Conservation (phyloP, 768 basidiomycete species). For the Clavaria fumosa region DNA sequence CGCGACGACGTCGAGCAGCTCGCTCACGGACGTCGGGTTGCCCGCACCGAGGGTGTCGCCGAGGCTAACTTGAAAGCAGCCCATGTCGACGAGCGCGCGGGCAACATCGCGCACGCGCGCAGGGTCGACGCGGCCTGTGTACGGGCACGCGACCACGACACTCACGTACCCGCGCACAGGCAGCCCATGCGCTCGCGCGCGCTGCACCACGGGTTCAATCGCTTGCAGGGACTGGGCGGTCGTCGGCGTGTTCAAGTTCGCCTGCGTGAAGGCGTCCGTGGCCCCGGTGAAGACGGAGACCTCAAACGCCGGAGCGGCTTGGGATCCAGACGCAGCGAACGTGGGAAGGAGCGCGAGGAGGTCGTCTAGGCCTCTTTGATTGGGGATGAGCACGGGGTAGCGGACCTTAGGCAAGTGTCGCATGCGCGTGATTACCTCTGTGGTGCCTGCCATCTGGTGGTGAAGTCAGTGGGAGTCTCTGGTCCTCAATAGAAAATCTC, state of each 20-base stretch:
- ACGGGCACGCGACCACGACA: slow-evolving; percentile 74
- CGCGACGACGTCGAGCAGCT: slow-evolving; percentile 58
- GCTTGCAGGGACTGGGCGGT: slow-evolving; percentile 53
- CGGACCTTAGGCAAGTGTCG: slow-evolving; percentile 37
- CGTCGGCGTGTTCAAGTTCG: slow-evolving; percentile 73
- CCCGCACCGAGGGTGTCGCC: slow-evolving; percentile 89
- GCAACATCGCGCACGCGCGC: slow-evolving; percentile 52
- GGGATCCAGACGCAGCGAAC: slow-evolving; percentile 12
- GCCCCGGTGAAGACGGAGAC: slow-evolving; percentile 84
- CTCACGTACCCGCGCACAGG: slow-evolving; percentile 78
- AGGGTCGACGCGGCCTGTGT: slow-evolving; percentile 61
- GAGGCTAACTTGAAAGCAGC: slow-evolving; percentile 85
- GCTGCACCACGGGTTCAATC: slow-evolving; percentile 42
- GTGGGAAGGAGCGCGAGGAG: slow-evolving; percentile 40
- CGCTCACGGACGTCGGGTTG: slow-evolving; percentile 48
- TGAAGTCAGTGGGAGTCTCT: not conserved
- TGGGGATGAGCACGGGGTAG: slow-evolving; percentile 73
- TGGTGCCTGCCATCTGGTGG: slow-evolving; percentile 72
- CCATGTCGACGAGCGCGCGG: slow-evolving; percentile 66
- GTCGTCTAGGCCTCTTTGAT: slow-evolving; percentile 58
- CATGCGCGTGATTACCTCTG: slow-evolving; percentile 50
- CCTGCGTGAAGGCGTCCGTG: slow-evolving; percentile 71
- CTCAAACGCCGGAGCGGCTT: slow-evolving; percentile 54
- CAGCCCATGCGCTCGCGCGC: slow-evolving; percentile 45
- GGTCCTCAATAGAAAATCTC: not conserved